Evolutionary conservation across 805 yeast species (phyloP), one percentile per base, ranked within the genome.

Genomic region (Lachancea lanzarotensis): DNA sequence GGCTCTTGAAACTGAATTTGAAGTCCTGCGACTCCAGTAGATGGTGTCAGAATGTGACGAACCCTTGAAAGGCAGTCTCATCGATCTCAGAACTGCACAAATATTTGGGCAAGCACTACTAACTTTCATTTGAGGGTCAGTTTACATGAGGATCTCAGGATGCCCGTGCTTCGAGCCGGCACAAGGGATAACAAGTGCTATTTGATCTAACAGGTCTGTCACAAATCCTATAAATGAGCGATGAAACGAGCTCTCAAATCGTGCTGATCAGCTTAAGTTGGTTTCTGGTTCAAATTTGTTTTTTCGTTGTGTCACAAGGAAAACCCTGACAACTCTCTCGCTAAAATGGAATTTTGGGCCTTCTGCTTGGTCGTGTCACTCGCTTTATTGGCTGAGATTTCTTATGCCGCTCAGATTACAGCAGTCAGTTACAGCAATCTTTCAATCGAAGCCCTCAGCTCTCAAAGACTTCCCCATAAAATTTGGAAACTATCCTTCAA

Each of bases 401-500:
- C 39, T 6, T 17, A 26, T 16, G 44, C 35, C 18, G 12, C 39
- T 3, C 39, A 35, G 27, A 41, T 41, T 15, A 15, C 35, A 3
- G 5, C 16, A 7, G 15, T 41, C 18, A 29, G 22, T 19, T 27
- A 34, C 29, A 25, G 27, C 11, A 35, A 34, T 8, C 27, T 42
- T 13, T 42, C 45, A 20, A 9, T 42, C 15, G 45, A 42, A 27
- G 29, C 31, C 8, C 30, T 42, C 19, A 36, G 52, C 16, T 35
- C 44, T 6, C 42, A 46, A 27, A 48, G 42, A 36, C 32, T 35
- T 22, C 71, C 72, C 12, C 51, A 56, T 17, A 48, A 53, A 36
- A 63, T 65, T 27, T 69, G 72, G 72, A 49, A 53, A 9, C 65
- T 65, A 12, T 45, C 57, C 1, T 51, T 69, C 18, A 60, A 52